phyloP scores from a whole-genome alignment of 208 protist species.

The Leishmania tarentolae region DNA sequence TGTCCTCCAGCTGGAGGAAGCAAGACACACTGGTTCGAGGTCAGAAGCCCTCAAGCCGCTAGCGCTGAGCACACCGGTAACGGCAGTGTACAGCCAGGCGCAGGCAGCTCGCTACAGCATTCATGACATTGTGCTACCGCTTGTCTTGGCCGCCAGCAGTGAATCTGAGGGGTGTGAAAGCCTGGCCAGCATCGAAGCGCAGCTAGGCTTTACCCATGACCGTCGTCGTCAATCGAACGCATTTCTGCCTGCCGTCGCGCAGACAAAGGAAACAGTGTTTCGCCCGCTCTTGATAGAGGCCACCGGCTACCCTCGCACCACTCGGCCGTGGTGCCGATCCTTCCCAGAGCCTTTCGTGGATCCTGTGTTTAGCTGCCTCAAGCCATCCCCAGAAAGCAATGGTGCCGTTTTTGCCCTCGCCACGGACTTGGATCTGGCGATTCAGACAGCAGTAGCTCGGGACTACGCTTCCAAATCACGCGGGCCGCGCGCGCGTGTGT shows the following conservation, averaged over 20 bases:
- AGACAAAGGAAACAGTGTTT: slow-evolving; percentile 23
- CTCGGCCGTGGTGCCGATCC: slow-evolving; percentile 56
- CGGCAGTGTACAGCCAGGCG: slow-evolving; percentile 17
- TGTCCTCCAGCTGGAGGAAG: slow-evolving; percentile 23
- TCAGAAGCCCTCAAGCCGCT: background rate
- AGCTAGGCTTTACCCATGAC: slow-evolving; percentile 10
- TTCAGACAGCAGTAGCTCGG: slow-evolving; percentile 13
- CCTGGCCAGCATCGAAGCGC: slow-evolving; percentile 16
- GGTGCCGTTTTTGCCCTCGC: slow-evolving; percentile 23
- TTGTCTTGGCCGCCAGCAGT: slow-evolving; percentile 11
- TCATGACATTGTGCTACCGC: slow-evolving; percentile 23
- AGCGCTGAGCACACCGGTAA: slow-evolving; percentile 1
- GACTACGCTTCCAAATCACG: slow-evolving; percentile 49
- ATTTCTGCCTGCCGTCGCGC: background rate
- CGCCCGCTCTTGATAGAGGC: slow-evolving; percentile 35
- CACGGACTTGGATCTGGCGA: slow-evolving; percentile 46
- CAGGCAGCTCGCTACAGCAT: slow-evolving; percentile 17
- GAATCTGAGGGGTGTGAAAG: slow-evolving; percentile 13
- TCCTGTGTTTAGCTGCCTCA: background rate
- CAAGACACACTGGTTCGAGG: background rate
- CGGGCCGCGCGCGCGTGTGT: slow-evolving; percentile 33
- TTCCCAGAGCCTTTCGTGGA: slow-evolving; percentile 46
- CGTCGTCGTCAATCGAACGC: background rate
- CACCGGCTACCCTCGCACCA: slow-evolving; percentile 33
- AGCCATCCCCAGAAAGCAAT: background rate